phyloP scores from a whole-genome alignment of 352 stramenopile genomes.

The Phytophthora nicotianae region DNA sequence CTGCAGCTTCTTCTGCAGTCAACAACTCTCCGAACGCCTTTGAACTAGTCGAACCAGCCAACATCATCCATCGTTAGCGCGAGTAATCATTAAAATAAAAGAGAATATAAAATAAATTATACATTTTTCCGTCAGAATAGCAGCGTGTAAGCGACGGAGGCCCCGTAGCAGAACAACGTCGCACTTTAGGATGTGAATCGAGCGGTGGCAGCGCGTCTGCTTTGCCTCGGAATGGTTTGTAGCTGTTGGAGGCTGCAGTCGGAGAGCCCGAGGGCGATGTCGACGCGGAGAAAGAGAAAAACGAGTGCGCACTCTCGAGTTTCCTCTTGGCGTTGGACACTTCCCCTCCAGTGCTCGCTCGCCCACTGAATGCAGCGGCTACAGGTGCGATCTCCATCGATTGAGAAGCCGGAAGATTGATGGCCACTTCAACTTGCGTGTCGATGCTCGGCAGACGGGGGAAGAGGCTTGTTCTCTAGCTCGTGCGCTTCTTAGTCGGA shows the following conservation, averaged over 20 bases:
- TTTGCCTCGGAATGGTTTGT: constrained; percentile 33
- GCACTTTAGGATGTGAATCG: constrained; percentile 60
- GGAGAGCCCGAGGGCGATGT: constrained; percentile 26
- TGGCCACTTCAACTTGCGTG: constrained; percentile 17
- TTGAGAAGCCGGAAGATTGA: neutral
- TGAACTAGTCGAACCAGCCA: constrained; percentile 27
- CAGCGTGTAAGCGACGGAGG: constrained; percentile 55
- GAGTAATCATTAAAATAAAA: neutral
- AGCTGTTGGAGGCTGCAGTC: constrained; percentile 21
- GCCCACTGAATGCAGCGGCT: constrained; percentile 16
- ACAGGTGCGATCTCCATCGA: constrained; percentile 46
- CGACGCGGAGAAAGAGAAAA: constrained; percentile 22
- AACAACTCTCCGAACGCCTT: constrained; percentile 43
- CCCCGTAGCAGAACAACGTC: constrained; percentile 44
- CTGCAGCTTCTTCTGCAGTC: constrained; percentile 30
- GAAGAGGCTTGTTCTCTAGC: constrained; percentile 1
- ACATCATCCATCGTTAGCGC: constrained; percentile 16
- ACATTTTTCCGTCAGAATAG: constrained; percentile 80
- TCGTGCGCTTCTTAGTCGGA: constrained; percentile 26
- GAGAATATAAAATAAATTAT: constrained; percentile 17
- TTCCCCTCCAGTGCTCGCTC: constrained; percentile 30
- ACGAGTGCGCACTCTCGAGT: constrained; percentile 45
- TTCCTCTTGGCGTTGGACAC: constrained; percentile 70
- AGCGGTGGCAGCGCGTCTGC: constrained; percentile 33
- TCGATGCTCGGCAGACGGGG: constrained; percentile 9